These are phyloP conservation scores for Eremothecium gossypii DNA, from an alignment of 1,139 yeast genomes.

Conservation along the genomic window DNA sequence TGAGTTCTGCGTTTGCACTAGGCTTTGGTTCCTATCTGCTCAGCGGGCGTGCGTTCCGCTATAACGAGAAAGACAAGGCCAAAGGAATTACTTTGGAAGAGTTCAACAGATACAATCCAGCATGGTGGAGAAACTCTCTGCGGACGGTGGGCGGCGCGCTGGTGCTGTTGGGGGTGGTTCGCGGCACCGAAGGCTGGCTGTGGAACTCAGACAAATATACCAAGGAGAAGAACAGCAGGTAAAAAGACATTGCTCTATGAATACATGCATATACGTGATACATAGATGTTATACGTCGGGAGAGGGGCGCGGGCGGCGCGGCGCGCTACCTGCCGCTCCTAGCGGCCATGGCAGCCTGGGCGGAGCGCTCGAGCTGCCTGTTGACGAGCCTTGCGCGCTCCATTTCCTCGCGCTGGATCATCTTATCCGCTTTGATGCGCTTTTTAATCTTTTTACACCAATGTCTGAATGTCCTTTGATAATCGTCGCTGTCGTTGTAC, in stretches of 20 bases:
- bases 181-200: constrained; percentile 48
- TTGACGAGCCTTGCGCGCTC: constrained; percentile 25
- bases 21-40: constrained; percentile 54
- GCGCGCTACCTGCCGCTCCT: constrained; percentile 3
- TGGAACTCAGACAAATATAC: constrained; percentile 34
- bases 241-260: too few species aligned
- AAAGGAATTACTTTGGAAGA: constrained; percentile 29
- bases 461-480: constrained; percentile 21
- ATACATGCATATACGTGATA: too few species aligned
- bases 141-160: constrained; percentile 44
- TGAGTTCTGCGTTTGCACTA: constrained; percentile 48
- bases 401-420: constrained; percentile 23
- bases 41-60: constrained; percentile 42
- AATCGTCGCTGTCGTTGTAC: constrained; percentile 18
- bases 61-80: constrained; percentile 31
- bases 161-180: constrained; percentile 44
- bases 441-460: constrained; percentile 29
- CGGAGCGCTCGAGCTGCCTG: constrained; percentile 20
- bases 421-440: constrained; percentile 25
- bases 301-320: too few species aligned
- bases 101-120: constrained; percentile 36
- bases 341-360: constrained; percentile 18
- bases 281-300: too few species aligned
- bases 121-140: constrained; percentile 50
- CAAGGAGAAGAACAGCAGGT: too few species aligned